Evolutionary conservation across 352 stramenopile genomes (phyloP).

Genomic region (Blastocystis sp.): DNA sequence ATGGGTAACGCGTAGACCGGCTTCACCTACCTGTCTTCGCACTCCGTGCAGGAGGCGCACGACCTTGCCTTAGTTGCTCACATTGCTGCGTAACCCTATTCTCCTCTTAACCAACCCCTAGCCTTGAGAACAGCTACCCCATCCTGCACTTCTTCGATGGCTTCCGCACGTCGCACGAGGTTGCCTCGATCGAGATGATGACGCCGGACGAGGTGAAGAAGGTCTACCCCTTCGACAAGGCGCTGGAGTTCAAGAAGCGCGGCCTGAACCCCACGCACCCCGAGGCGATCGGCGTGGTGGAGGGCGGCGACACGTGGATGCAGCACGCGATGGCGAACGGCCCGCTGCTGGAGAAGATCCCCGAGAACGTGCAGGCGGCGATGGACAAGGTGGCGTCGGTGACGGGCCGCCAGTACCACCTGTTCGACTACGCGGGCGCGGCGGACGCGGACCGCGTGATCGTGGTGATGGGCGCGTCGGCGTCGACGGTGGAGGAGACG

Average conservation of each 20-base stretch:
- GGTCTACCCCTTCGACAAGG: slow-evolving; percentile 71
- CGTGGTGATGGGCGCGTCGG: slow-evolving; percentile 77
- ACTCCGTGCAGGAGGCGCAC: slow-evolving; percentile 78
- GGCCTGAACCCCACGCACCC: slow-evolving; percentile 53
- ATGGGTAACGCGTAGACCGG: slow-evolving; percentile 78
- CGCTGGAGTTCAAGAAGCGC: slow-evolving; percentile 71
- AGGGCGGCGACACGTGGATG: slow-evolving; percentile 49
- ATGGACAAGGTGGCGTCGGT: slow-evolving; percentile 80
- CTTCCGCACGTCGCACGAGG: slow-evolving; percentile 75
- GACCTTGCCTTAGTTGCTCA: slow-evolving; percentile 79
- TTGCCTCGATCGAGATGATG: slow-evolving; percentile 76
- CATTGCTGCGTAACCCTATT: slow-evolving; percentile 73
- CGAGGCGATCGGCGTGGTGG: slow-evolving; percentile 1
- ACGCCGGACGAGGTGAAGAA: slow-evolving; percentile 74
- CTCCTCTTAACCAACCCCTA: neutral
- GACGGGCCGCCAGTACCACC: slow-evolving; percentile 78
- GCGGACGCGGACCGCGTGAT: slow-evolving; percentile 77
- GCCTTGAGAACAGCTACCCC: slow-evolving; percentile 74
- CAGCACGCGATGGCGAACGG: slow-evolving; percentile 39
- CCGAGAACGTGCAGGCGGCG: slow-evolving; percentile 77
- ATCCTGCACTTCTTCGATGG: slow-evolving; percentile 82
- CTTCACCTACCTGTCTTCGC: slow-evolving; percentile 77
- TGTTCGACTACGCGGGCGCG: slow-evolving; percentile 80
- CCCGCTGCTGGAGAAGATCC: slow-evolving; percentile 70
- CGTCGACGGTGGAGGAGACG: slow-evolving; percentile 74